Conservation (phyloP, 2,329 filamentous ascomycete species). For the Paraphoma sp. region DNA sequence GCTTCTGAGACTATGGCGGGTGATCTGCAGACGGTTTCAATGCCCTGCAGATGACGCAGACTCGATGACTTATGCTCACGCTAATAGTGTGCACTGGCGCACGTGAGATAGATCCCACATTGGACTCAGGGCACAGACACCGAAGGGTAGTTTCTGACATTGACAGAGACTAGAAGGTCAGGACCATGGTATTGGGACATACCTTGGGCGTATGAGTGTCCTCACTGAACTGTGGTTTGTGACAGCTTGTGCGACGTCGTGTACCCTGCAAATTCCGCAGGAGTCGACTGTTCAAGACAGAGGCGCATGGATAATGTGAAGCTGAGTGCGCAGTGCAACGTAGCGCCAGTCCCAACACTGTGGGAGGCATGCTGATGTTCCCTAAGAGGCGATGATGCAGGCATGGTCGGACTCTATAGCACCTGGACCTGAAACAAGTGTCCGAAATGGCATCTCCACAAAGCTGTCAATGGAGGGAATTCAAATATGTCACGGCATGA, state of each 20-base stretch:
- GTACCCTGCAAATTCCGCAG: slow-evolving; percentile 16
- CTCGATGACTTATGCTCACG: neutral
- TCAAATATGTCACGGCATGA: too few relatives aligned
- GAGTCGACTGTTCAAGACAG: slow-evolving; percentile 23
- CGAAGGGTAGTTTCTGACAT: neutral
- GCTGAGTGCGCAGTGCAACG: slow-evolving; percentile 12
- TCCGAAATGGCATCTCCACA: slow-evolving; percentile 1
- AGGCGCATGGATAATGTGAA: slow-evolving; percentile 14
- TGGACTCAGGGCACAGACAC: slow-evolving; percentile 8
- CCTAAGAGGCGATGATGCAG: slow-evolving; percentile 19
- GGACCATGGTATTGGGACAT: slow-evolving; percentile 2
- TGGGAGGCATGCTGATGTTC: slow-evolving; percentile 19
- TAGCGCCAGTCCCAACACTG: slow-evolving; percentile 14
- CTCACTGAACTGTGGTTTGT: slow-evolving; percentile 24
- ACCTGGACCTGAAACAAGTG: slow-evolving; percentile 15
- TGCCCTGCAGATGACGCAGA: neutral
- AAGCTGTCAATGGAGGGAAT: neutral
- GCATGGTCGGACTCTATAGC: slow-evolving; percentile 12
- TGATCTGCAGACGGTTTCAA: neutral
- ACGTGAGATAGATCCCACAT: neutral
- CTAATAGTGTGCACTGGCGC: neutral
- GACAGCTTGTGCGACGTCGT: slow-evolving; percentile 24
- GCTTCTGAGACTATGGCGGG: neutral
- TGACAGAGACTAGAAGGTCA: neutral
- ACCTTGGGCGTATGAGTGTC: slow-evolving; percentile 9